phyloP scores from a whole-genome alignment of 768 basidiomycete species.

The Leucosporidium yakuticum region DNA sequence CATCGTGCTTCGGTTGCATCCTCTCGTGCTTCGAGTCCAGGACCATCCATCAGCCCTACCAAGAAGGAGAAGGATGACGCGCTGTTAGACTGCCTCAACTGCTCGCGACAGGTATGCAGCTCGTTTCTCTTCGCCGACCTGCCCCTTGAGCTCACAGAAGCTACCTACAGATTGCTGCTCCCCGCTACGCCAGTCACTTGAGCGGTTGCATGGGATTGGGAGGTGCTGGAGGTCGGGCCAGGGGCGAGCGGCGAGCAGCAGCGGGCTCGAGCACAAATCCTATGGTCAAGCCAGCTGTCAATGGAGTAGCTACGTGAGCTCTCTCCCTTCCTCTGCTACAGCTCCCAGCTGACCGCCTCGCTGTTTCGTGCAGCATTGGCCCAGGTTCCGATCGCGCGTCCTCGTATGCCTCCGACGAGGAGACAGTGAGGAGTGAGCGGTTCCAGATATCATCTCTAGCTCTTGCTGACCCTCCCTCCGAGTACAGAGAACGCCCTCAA shows the following conservation, averaged over 20 bases:
- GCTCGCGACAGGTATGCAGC: not conserved
- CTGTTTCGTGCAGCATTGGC: not conserved
- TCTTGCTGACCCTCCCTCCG: not conserved
- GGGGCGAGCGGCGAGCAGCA: slow-evolving; percentile 13
- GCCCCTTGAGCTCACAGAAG: not conserved
- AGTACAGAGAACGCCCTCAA: not conserved
- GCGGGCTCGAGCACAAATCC: not conserved
- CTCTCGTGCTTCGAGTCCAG: not conserved
- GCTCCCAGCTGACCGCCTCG: not conserved
- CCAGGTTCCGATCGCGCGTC: slow-evolving; percentile 13
- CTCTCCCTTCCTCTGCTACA: not conserved
- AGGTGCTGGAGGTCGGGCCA: slow-evolving; percentile 15
- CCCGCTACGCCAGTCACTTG: slow-evolving; percentile 29
- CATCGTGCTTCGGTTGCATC: not conserved
- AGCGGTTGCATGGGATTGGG: slow-evolving; percentile 15
- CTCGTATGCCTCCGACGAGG: slow-evolving; percentile 19
- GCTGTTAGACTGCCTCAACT: slow-evolving; percentile 22
- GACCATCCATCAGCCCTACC: slow-evolving; percentile 8
- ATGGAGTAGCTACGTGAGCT: not conserved
- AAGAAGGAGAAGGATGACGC: slow-evolving; percentile 31
- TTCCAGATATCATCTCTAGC: not conserved
- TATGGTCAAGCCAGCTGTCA: not conserved
- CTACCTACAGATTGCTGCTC: slow-evolving; percentile 16
- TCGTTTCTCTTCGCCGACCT: not conserved
- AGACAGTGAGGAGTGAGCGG: not conserved